Evolutionary conservation across 768 basidiomycete genomes (phyloP).

Genomic region (Austroboletus festivus): DNA sequence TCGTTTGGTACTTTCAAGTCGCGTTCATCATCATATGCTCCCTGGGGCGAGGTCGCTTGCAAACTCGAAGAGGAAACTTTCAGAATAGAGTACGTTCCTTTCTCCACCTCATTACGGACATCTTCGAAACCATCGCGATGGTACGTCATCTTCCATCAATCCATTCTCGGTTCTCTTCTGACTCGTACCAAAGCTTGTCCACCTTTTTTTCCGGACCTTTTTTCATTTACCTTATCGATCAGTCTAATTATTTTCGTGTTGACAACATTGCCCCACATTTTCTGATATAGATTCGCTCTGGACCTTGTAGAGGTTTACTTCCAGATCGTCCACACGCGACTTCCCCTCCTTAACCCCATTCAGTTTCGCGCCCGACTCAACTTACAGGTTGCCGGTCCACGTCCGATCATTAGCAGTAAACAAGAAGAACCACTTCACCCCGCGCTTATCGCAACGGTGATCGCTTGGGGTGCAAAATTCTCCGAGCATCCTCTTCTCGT

Average conservation of each 20-base stretch:
- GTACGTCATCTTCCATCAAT: slow-evolving; percentile 21
- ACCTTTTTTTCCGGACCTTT: slow-evolving; percentile 17
- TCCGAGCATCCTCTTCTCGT: slow-evolving; percentile 85
- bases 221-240: slow-evolving; percentile 30
- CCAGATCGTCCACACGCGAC: slow-evolving; percentile 85
- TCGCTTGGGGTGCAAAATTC: slow-evolving; percentile 93
- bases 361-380: slow-evolving; percentile 75
- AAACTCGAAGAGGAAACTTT: slow-evolving; percentile 71
- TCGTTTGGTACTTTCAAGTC: slow-evolving; percentile 29
- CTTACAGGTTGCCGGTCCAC: slow-evolving; percentile 31
- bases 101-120: slow-evolving; percentile 33
- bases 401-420: slow-evolving; percentile 17
- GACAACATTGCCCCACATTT: slow-evolving; percentile 8
- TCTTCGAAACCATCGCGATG: slow-evolving; percentile 13
- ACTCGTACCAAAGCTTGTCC: slow-evolving; percentile 17
- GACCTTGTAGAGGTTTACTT: slow-evolving; percentile 96
- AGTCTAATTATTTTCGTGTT: slow-evolving; percentile 2
- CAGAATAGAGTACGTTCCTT: slow-evolving; percentile 75
- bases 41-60: slow-evolving; percentile 74
- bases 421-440: slow-evolving; percentile 56
- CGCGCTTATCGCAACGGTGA: slow-evolving; percentile 77
- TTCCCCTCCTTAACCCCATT: slow-evolving; percentile 81
- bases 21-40: slow-evolving; percentile 51
- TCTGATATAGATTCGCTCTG: slow-evolving; percentile 67
- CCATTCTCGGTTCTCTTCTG: slow-evolving; percentile 22